These are phyloP conservation scores for Omphalea diandra DNA, from an alignment of 441 rosid genomes.

Conservation along the genomic window DNA sequence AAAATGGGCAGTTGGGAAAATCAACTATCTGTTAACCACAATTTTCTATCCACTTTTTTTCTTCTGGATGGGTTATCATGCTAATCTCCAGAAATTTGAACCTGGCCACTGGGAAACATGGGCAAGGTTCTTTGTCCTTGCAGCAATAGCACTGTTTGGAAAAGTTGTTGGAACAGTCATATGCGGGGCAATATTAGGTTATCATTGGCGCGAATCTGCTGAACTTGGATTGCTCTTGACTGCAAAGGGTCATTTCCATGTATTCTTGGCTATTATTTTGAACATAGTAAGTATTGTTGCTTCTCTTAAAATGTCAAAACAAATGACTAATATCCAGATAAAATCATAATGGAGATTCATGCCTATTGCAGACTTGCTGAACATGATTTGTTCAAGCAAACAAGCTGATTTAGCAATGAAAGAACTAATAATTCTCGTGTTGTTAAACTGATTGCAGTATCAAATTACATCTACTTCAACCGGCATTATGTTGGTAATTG, in stretches of 20 bases:
- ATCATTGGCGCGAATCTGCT: constrained; percentile 76
- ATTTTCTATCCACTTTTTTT: constrained; percentile 80
- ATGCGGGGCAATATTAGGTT: constrained; percentile 66
- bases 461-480: constrained; percentile 40
- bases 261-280: constrained; percentile 57
- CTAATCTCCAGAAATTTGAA: constrained; percentile 41
- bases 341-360: not conserved
- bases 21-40: constrained; percentile 66
- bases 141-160: constrained; percentile 43
- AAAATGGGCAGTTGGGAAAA: constrained; percentile 83
- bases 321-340: not conserved
- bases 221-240: constrained; percentile 76
- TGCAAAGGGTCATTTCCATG: constrained; percentile 84
- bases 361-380: not conserved
- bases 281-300: constrained; percentile 40
- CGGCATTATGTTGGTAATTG: constrained; percentile 43
- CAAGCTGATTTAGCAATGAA: not conserved
- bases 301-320: not conserved
- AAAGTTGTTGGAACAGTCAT: constrained; percentile 63
- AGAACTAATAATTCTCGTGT: not conserved
- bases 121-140: constrained; percentile 49
- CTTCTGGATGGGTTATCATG: constrained; percentile 77
- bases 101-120: constrained; percentile 40
- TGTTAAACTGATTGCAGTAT: constrained; percentile 36
- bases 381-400: not conserved